phyloP scores from a whole-genome alignment of 805 yeast species.

The Torulaspora microellipsoides region DNA sequence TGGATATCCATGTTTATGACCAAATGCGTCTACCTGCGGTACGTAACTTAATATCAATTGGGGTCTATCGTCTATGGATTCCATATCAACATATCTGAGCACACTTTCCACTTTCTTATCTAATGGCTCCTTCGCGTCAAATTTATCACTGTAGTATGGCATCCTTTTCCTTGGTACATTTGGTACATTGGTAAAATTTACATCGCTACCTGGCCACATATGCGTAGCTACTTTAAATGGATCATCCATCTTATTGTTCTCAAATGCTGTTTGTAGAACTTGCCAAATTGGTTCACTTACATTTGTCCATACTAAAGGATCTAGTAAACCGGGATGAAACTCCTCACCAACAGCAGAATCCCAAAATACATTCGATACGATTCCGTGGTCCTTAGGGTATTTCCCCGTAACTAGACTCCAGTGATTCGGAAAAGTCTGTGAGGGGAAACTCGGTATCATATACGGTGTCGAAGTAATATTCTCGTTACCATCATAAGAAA shows the following conservation, averaged over 20 bases:
- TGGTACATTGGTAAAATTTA: constrained; percentile 30
- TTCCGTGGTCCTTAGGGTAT: constrained; percentile 79
- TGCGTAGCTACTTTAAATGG: constrained; percentile 46
- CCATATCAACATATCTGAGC: constrained; percentile 59
- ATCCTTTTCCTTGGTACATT: constrained; percentile 40
- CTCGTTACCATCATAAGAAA: constrained; percentile 42
- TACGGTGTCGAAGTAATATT: constrained; percentile 49
- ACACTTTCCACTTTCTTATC: constrained; percentile 55
- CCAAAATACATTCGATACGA: constrained; percentile 45
- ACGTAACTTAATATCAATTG: constrained; percentile 74
- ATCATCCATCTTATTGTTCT: constrained; percentile 21
- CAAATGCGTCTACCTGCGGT: constrained; percentile 75
- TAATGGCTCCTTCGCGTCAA: constrained; percentile 54
- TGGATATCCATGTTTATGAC: constrained; percentile 66
- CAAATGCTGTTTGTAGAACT: constrained; percentile 61
- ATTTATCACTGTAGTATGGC: constrained; percentile 54
- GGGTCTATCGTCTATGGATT: constrained; percentile 51
- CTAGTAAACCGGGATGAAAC: constrained; percentile 50
- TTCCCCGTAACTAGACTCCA: constrained; percentile 88
- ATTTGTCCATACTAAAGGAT: constrained; percentile 69
- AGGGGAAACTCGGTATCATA: constrained; percentile 83
- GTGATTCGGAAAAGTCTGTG: constrained; percentile 87
- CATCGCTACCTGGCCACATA: constrained; percentile 97
- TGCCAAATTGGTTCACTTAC: constrained; percentile 82
- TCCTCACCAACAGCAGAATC: constrained; percentile 53